Evolutionary conservation across 2,329 filamentous ascomycete species (phyloP), one percentile per base, ranked within the genome.

Genomic region (Trichoderma arundinaceum): DNA sequence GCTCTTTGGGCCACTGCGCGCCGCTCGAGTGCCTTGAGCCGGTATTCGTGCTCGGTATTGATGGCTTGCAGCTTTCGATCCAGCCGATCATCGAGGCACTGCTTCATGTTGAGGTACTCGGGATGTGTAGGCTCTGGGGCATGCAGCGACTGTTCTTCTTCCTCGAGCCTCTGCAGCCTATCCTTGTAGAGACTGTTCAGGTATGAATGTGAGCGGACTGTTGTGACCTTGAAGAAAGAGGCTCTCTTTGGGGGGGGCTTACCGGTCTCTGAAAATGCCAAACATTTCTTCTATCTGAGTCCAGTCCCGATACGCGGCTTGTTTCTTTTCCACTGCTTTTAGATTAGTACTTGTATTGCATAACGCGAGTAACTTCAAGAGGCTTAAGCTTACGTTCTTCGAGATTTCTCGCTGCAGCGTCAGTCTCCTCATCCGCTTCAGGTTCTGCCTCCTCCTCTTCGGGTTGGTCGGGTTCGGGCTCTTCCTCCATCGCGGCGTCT

Each of bases 31-130:
- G 92, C 87, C 74, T 90, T 84, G 70, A 91, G 80, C 70, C 92
- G 91, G 74, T 92, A 90, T 67, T 89, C 85, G 69, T 91, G 85
- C 70, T 95, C 86, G 28, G 87, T 88, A 60, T 90, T 85, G 72
- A 94, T 91, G 71, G 92, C 86, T 68, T 88, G 86, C 59, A 96
- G 81, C 78, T 92, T 96, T 72, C 92, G 90, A 66, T 94, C 88
- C 69, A 91, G 86, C 73, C 94, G 88, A 66, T 90, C 89, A 78
- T 96, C 88, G 64, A 99, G 86, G 74, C 90, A 93, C 75, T 92
- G 88, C 76, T 96, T 89, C 88, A 97, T 96, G 48, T 92, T 91
- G 41, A 97, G 83, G 71, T 94, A 94, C 76, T 97, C 94, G 41
- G 92, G 92, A 75, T 99, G 95, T n/a, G 88, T 90, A n/a, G 87